Conservation (phyloP, 768 basidiomycete species). For the Boletus reticulatus region DNA sequence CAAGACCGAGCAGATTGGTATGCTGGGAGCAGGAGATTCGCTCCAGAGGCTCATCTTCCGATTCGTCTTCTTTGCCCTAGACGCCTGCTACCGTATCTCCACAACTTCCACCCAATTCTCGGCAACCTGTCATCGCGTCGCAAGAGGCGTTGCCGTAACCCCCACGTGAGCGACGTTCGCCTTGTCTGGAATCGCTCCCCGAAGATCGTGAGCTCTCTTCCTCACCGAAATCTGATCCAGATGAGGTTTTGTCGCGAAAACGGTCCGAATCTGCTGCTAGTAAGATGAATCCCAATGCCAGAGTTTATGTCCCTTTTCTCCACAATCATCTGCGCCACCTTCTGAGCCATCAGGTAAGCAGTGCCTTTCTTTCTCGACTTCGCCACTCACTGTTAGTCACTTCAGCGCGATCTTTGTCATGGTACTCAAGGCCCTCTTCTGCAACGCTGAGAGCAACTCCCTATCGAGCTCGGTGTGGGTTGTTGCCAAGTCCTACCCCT, state of each 20-base stretch:
- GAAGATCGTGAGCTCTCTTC: constrained; percentile 39
- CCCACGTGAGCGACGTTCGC: constrained; percentile 21
- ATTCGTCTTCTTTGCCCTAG: constrained; percentile 25
- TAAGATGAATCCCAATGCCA: constrained; percentile 13
- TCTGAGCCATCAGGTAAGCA: constrained; percentile 18
- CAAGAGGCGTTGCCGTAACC: constrained; percentile 28
- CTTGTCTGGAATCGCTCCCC: constrained; percentile 41
- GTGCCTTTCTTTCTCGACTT: not conserved
- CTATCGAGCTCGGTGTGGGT: constrained; percentile 31
- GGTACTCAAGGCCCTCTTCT: constrained; percentile 30
- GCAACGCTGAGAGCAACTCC: constrained; percentile 15
- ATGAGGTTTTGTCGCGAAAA: constrained; percentile 13
- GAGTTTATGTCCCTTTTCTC: constrained; percentile 18
- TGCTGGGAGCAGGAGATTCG: constrained; percentile 1
- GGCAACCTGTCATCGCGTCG: constrained; percentile 21
- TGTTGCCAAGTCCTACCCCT: constrained; percentile 24
- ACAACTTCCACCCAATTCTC: constrained; percentile 16
- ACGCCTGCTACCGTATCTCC: constrained; percentile 17
- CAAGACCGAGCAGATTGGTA: constrained; percentile 4
- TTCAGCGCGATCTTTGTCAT: constrained; percentile 18
- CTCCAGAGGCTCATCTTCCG: constrained; percentile 25
- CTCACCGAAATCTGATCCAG: constrained; percentile 10
- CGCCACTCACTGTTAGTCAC: not conserved
- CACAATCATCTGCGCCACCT: constrained; percentile 5
- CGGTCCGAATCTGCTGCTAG: constrained; percentile 15